These are phyloP conservation scores for Mortierella sp. DNA, from an alignment of 371 early-diverging fungal species.

Conservation along the genomic window DNA sequence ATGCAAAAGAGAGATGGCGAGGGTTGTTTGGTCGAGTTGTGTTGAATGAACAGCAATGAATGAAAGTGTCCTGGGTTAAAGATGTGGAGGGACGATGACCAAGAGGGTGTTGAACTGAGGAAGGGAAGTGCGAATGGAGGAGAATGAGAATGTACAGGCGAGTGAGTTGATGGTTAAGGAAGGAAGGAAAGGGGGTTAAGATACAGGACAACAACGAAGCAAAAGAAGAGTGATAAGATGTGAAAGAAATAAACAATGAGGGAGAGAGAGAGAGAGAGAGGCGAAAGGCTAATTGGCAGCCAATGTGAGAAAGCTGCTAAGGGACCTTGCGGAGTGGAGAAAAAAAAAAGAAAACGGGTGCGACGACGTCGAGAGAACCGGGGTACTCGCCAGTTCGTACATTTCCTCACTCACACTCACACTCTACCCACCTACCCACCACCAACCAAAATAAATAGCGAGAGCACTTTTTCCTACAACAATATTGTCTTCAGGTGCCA, in stretches of 20 bases:
- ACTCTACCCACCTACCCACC: too few relatives aligned
- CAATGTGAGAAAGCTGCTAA: too few relatives aligned
- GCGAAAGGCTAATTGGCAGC: too few relatives aligned
- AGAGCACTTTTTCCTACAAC: too few relatives aligned
- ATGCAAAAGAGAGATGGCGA: neutral
- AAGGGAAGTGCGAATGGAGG: neutral
- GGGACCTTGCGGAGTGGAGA: too few relatives aligned
- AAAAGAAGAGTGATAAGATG: neutral
- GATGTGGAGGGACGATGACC: too few relatives aligned
- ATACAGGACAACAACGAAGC: neutral
- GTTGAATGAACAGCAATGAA: neutral
- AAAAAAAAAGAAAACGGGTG: too few relatives aligned
- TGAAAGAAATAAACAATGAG: neutral
- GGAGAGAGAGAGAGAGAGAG: neutral
- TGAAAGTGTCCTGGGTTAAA: neutral
- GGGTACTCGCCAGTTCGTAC: too few relatives aligned
- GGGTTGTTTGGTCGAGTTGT: neutral
- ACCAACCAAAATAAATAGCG: too few relatives aligned
- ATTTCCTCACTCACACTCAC: too few relatives aligned
- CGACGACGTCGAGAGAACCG: too few relatives aligned
- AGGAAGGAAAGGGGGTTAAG: neutral
- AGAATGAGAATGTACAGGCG: constrained; percentile 1
- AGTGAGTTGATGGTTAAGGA: neutral
- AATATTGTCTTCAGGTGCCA: too few relatives aligned
- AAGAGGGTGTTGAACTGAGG: neutral